phyloP scores from a whole-genome alignment of 108 stramenopile genomes.

The Nannochloropsis gaditana region DNA sequence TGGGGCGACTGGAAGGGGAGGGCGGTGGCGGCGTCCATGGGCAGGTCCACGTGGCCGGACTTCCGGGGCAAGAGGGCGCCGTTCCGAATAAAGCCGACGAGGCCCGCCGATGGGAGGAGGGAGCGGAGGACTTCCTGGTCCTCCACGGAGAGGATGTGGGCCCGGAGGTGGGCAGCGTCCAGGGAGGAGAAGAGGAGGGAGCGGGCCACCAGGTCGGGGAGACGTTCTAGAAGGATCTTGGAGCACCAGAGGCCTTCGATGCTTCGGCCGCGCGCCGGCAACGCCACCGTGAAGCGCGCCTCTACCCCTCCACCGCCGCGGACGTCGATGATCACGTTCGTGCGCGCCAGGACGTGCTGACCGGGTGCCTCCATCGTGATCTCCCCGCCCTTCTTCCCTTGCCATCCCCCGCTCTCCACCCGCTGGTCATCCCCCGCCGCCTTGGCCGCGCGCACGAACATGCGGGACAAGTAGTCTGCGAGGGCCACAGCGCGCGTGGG shows the following conservation, averaged over 20 bases:
- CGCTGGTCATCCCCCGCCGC: slow-evolving; percentile 68
- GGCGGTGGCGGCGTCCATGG: slow-evolving; percentile 57
- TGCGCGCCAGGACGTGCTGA: slow-evolving; percentile 82
- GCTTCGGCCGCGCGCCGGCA: slow-evolving; percentile 76
- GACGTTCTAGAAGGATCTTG: slow-evolving; percentile 62
- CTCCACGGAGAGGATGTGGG: slow-evolving; percentile 71
- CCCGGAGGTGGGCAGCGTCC: slow-evolving; percentile 49
- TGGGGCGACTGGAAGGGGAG: slow-evolving; percentile 61
- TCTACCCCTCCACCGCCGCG: slow-evolving; percentile 58
- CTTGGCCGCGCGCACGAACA: slow-evolving; percentile 59
- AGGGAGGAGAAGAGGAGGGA: slow-evolving; percentile 57
- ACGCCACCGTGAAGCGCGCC: slow-evolving; percentile 79
- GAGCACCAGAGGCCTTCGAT: slow-evolving; percentile 73
- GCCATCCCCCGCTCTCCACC: slow-evolving; percentile 46
- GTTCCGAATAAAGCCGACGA: slow-evolving; percentile 79
- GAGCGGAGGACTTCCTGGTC: slow-evolving; percentile 73
- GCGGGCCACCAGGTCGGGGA: slow-evolving; percentile 64
- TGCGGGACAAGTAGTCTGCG: slow-evolving; percentile 71
- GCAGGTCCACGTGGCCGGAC: slow-evolving; percentile 73
- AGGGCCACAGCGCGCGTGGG: slow-evolving; percentile 57
- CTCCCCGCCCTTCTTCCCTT: slow-evolving; percentile 68
- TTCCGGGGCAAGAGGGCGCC: slow-evolving; percentile 77
- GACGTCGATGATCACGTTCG: slow-evolving; percentile 61
- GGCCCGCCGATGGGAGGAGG: slow-evolving; percentile 58
- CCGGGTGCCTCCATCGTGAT: slow-evolving; percentile 71